These are phyloP conservation scores for Maudiozyma serrabonitensis DNA, from an alignment of 805 yeast genomes.

Conservation along the genomic window DNA sequence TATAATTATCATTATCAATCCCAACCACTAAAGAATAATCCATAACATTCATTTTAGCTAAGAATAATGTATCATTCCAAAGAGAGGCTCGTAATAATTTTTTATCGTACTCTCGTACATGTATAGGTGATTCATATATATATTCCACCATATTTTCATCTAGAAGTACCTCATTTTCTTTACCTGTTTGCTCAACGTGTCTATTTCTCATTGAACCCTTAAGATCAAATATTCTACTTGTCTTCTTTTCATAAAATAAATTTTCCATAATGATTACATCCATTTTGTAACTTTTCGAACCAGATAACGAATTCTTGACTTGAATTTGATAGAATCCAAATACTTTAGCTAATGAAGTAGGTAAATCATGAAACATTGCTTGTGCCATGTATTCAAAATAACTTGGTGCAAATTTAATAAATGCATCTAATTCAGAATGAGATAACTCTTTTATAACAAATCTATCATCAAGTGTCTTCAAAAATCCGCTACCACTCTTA, in stretches of 20 bases:
- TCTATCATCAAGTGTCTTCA: slow-evolving; percentile 85
- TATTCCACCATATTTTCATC: slow-evolving; percentile 99
- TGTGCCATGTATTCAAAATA: slow-evolving; percentile 94
- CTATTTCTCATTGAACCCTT: slow-evolving; percentile 97
- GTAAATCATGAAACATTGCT: slow-evolving; percentile 87
- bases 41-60: slow-evolving; percentile 97
- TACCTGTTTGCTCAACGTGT: slow-evolving; percentile 93
- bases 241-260: slow-evolving; percentile 72
- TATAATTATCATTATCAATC: slow-evolving; percentile 57
- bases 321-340: slow-evolving; percentile 94
- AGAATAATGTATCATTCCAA: slow-evolving; percentile 89
- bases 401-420: slow-evolving; percentile 90
- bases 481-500: slow-evolving; percentile 87
- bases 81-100: slow-evolving; percentile 75
- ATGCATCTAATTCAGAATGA: slow-evolving; percentile 82
- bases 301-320: slow-evolving; percentile 62
- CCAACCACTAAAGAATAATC: slow-evolving; percentile 95
- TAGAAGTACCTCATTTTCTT: slow-evolving; percentile 82
- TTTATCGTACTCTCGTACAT: slow-evolving; percentile 87
- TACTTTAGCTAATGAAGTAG: slow-evolving; percentile 88
- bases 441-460: slow-evolving; percentile 84
- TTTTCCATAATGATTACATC: slow-evolving; percentile 95
- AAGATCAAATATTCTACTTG: slow-evolving; percentile 82
- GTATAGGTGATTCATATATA: slow-evolving; percentile 90
- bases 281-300: slow-evolving; percentile 58